phyloP scores from a whole-genome alignment of 768 basidiomycete species.

The Saitozyma podzolica region DNA sequence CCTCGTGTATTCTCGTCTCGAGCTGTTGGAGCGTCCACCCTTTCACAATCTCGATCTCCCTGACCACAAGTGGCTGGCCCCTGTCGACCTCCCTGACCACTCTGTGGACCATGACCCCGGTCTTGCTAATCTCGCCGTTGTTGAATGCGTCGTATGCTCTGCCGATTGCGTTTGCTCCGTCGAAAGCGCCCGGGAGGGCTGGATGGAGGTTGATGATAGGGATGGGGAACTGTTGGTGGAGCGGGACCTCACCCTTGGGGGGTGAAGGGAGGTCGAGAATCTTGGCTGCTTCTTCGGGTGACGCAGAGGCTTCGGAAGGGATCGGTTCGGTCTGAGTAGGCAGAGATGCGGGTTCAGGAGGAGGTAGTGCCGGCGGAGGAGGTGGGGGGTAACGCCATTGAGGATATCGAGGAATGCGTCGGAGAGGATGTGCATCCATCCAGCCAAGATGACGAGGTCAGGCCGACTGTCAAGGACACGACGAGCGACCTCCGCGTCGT shows the following conservation, averaged over 20 bases:
- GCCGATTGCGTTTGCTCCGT: constrained; percentile 87
- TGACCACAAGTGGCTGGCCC: constrained; percentile 80
- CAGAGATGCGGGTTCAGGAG: constrained; percentile 11
- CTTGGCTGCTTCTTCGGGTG: neutral
- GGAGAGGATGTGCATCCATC: constrained; percentile 97
- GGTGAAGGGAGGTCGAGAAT: too few species aligned
- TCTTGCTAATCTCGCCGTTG: constrained; percentile 71
- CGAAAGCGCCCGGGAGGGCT: constrained; percentile 92
- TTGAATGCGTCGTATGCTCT: constrained; percentile 87
- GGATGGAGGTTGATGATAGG: constrained; percentile 97
- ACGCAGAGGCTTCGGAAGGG: constrained; percentile 10
- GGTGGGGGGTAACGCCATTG: constrained; percentile 51
- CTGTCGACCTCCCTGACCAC: constrained; percentile 92
- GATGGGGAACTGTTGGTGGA: constrained; percentile 53
- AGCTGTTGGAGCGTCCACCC: constrained; percentile 73
- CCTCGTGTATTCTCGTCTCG: constrained; percentile 72
- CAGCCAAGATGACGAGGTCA: constrained; percentile 89
- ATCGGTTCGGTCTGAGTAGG: constrained; percentile 19
- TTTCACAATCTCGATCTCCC: constrained; percentile 69
- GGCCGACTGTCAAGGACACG: constrained; percentile 66
- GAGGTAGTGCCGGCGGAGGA: constrained; percentile 22
- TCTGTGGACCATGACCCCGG: constrained; percentile 90
- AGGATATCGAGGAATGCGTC: constrained; percentile 74
- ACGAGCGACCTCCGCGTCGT: constrained; percentile 76
- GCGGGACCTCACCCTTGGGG: neutral